These are phyloP conservation scores for Vitis hybrid DNA, from an alignment of 177 flowering plant genomes.

Conservation along the genomic window DNA sequence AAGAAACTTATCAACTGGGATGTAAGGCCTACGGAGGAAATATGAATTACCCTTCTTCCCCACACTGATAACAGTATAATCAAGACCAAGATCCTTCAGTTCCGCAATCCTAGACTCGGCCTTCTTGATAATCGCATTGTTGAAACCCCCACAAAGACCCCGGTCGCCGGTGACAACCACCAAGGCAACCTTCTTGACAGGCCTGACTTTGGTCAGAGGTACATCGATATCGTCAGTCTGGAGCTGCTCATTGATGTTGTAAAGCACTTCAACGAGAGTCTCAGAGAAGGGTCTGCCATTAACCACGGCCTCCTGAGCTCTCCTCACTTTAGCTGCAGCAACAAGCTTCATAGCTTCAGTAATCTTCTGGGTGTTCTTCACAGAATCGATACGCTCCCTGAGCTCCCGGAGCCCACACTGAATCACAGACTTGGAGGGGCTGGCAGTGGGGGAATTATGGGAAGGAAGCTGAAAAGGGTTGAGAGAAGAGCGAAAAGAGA, in stretches of 20 bases:
- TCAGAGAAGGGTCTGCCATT: constrained; percentile 81
- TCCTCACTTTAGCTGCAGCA: constrained; percentile 81
- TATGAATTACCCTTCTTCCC: constrained; percentile 81
- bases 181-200: constrained; percentile 77
- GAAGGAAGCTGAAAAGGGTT: constrained; percentile 49
- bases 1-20: constrained; percentile 64
- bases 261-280: constrained; percentile 70
- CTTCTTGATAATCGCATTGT: constrained; percentile 60
- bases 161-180: constrained; percentile 83
- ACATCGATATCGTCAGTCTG: constrained; percentile 67
- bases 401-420: constrained; percentile 63
- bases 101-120: constrained; percentile 68
- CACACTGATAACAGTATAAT: constrained; percentile 59
- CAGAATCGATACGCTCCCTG: constrained; percentile 64
- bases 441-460: constrained; percentile 21
- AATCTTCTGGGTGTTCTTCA: constrained; percentile 84
- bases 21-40: constrained; percentile 50
- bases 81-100: constrained; percentile 58
- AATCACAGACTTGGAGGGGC: constrained; percentile 35
- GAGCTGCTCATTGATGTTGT: constrained; percentile 70
- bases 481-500: constrained; percentile 52
- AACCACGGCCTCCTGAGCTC: constrained; percentile 91
- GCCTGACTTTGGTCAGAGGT: constrained; percentile 68
- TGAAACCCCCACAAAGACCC: constrained; percentile 88
- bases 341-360: constrained; percentile 95